A percentile compares a stretch with the other conserved stretches of the same genome.
phyloP scores from a whole-genome alignment of 2,329 filamentous ascomycete species.

The Penicillium sp. region DNA sequence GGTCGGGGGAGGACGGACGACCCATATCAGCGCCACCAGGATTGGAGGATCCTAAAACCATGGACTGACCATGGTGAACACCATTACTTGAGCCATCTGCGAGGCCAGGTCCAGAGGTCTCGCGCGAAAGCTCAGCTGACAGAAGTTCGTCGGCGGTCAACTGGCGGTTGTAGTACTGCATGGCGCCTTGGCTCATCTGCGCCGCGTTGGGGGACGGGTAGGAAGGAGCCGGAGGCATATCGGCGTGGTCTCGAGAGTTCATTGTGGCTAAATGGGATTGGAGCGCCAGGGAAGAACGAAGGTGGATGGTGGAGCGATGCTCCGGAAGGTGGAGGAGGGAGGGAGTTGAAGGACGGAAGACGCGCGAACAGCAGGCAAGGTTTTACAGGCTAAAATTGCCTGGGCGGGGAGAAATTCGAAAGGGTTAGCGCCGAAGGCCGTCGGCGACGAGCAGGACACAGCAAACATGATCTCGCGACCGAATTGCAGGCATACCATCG shows the following conservation, averaged over 20 bases:
- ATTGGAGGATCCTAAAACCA: constrained; percentile 34
- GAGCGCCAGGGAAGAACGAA: too few relatives aligned
- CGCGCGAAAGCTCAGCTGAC: constrained; percentile 41
- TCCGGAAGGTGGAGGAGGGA: too few relatives aligned
- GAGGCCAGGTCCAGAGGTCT: constrained; percentile 39
- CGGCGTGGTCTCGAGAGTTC: constrained; percentile 37
- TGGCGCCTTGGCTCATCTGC: constrained; percentile 39
- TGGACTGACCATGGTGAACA: constrained; percentile 35
- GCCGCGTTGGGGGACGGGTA: constrained; percentile 39
- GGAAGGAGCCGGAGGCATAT: constrained; percentile 37
- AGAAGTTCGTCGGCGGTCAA: constrained; percentile 42
- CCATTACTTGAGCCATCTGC: constrained; percentile 33
- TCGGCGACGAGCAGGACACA: too few relatives aligned
- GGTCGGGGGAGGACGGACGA: constrained; percentile 32
- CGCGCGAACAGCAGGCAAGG: too few relatives aligned
- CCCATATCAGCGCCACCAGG: constrained; percentile 34
- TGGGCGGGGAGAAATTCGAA: too few relatives aligned
- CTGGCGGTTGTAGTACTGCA: constrained; percentile 38
- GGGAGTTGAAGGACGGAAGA: too few relatives aligned
- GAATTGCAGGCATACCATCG: too few relatives aligned
- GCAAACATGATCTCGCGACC: too few relatives aligned
- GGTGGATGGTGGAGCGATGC: too few relatives aligned
- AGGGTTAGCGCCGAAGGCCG: too few relatives aligned
- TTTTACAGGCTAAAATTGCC: too few relatives aligned
- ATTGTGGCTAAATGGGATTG: too few relatives aligned